A percentile compares a stretch with the other conserved stretches of the same genome.
These are phyloP conservation scores for Lentinus tigrinus DNA, from an alignment of 768 basidiomycete genomes.

Conservation along the genomic window DNA sequence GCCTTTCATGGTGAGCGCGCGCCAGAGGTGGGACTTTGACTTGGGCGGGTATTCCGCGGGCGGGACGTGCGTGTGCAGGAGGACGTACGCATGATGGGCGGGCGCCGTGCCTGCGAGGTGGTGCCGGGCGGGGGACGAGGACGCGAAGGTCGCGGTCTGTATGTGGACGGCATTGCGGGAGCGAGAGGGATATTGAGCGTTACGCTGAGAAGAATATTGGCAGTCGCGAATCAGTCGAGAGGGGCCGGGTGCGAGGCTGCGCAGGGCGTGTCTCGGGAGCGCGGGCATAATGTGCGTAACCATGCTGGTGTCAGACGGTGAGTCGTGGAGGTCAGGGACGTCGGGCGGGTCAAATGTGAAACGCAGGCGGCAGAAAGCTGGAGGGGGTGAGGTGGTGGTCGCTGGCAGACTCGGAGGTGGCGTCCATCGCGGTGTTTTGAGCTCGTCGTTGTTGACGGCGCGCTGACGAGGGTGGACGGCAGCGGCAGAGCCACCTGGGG, in stretches of 20 bases:
- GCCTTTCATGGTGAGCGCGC: conserved; percentile 45
- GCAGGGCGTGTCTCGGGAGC: neutral
- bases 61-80: conserved; percentile 51
- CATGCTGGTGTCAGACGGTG: neutral
- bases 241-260: conserved; percentile 9
- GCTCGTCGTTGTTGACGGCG: conserved; percentile 10
- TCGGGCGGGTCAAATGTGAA: too few species aligned
- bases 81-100: conserved; percentile 51
- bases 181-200: neutral
- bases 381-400: neutral
- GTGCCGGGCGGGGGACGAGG: neutral
- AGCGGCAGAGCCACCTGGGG: neutral
- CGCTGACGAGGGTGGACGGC: conserved; percentile 7
- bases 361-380: neutral
- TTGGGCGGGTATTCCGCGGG: conserved; percentile 49
- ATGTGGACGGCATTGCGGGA: too few species aligned
- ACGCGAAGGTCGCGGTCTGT: too few species aligned
- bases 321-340: neutral
- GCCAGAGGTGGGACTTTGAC: conserved; percentile 44
- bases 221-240: conserved; percentile 4
- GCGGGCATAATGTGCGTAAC: too few species aligned
- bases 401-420: too few species aligned
- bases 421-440: neutral
- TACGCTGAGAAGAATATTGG: too few species aligned
- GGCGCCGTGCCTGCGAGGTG: conserved; percentile 50